A percentile compares a stretch with the other conserved stretches of the same genome.
phyloP scores from a whole-genome alignment of 352 stramenopile genomes.

The Phytophthora capsici region DNA sequence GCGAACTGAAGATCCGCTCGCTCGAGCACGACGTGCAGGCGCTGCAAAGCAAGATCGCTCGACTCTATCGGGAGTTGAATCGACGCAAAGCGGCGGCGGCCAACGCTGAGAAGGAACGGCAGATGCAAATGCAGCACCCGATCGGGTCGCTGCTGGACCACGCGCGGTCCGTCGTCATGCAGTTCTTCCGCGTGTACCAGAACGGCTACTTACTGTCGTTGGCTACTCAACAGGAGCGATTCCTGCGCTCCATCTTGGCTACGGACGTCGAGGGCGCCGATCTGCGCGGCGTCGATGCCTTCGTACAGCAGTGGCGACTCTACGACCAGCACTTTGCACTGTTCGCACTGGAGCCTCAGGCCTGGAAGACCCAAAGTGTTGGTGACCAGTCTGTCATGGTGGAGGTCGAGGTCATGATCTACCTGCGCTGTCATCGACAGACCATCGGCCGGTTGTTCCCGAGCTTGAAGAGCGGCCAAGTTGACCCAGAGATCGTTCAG shows the following conservation, averaged over 20 bases:
- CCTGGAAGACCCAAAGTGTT: constrained; percentile 24
- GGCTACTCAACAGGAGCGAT: constrained; percentile 27
- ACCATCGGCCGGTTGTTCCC: constrained; percentile 37
- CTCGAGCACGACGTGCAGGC: constrained; percentile 33
- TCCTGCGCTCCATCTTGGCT: constrained; percentile 37
- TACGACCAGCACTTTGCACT: constrained; percentile 31
- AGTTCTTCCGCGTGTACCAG: constrained; percentile 41
- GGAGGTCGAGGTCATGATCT: constrained; percentile 36
- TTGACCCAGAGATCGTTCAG: constrained; percentile 18
- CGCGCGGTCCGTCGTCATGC: constrained; percentile 28
- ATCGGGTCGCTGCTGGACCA: constrained; percentile 23
- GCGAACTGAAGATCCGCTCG: constrained; percentile 24
- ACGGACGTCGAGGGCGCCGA: constrained; percentile 31
- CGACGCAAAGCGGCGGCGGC: constrained; percentile 11
- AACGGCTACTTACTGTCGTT: constrained; percentile 33
- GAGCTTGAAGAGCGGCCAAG: constrained; percentile 29
- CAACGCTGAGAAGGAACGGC: constrained; percentile 14
- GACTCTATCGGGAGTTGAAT: constrained; percentile 28
- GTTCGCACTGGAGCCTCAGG: constrained; percentile 31
- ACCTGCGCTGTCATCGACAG: constrained; percentile 39
- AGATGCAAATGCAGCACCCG: constrained; percentile 19
- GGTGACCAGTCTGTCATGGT: constrained; percentile 35
- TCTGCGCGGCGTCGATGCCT: constrained; percentile 20
- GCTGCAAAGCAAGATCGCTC: constrained; percentile 35
- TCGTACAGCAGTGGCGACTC: constrained; percentile 42